Conservation (phyloP, 805 yeast genomes). For the Maudiozyma pseudohumilis region DNA sequence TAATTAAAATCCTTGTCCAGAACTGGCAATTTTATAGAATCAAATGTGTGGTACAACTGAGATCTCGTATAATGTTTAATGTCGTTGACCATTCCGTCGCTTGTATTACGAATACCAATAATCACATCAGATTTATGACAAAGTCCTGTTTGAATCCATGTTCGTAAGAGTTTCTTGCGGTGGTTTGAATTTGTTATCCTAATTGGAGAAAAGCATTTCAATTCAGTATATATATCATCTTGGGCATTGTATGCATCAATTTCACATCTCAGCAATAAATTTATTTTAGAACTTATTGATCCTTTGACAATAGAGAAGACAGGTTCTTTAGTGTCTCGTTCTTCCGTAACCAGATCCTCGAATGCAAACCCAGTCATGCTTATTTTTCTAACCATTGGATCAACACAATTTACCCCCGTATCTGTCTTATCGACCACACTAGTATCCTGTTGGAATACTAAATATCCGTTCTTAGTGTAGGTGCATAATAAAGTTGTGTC, state of each 20-base stretch:
- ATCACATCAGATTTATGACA: constrained; percentile 22
- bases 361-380: constrained; percentile 25
- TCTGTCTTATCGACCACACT: neutral
- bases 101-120: constrained; percentile 23
- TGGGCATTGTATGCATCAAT: constrained; percentile 23
- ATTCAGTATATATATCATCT: constrained; percentile 18
- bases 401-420: constrained; percentile 10
- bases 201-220: constrained; percentile 23
- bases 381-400: constrained; percentile 10
- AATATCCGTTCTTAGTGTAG: constrained; percentile 10
- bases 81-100: constrained; percentile 18
- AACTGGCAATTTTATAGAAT: constrained; percentile 11
- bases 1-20: constrained; percentile 13
- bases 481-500: constrained; percentile 10
- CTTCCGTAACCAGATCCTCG: constrained; percentile 18
- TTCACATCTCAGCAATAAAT: constrained; percentile 25
- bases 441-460: constrained; percentile 16
- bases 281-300: constrained; percentile 10
- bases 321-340: constrained; percentile 4
- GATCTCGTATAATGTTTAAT: constrained; percentile 17
- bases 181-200: constrained; percentile 17
- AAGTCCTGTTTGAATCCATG: constrained; percentile 27
- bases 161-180: constrained; percentile 23
- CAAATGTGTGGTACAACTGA: constrained; percentile 13
- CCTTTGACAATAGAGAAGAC: constrained; percentile 22